Evolutionary conservation across 2,329 filamentous ascomycete species (phyloP).

Genomic region (Cordyceps militaris): DNA sequence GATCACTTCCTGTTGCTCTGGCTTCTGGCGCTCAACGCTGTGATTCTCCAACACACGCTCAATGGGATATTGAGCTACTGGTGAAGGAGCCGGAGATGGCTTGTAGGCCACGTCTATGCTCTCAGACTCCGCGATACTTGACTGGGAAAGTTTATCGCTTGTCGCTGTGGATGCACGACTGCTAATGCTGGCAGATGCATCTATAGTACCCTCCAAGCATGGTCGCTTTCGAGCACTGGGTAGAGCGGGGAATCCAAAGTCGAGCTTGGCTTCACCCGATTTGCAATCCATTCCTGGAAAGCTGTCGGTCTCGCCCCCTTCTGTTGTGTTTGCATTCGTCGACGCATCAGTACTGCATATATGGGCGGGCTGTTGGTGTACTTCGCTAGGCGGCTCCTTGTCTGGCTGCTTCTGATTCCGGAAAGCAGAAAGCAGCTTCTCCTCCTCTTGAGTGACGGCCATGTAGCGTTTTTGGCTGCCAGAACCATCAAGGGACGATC

Average conservation of each 20-base stretch:
- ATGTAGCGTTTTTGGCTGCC: conserved; percentile 39
- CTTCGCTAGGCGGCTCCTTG: conserved; percentile 40
- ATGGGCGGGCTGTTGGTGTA: conserved; percentile 30
- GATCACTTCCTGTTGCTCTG: conserved; percentile 15
- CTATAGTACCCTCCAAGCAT: conserved; percentile 4
- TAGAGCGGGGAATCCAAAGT: conserved; percentile 30
- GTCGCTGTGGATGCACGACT: background rate
- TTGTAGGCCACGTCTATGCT: background rate
- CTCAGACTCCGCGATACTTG: background rate
- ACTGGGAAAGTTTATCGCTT: background rate
- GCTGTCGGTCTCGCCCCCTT: background rate
- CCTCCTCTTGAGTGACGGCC: conserved; percentile 51
- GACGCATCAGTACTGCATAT: conserved; percentile 11
- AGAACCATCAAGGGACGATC: conserved; percentile 29
- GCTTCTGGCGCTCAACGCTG: conserved; percentile 16
- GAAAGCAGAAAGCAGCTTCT: conserved; percentile 50
- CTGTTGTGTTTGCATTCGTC: background rate
- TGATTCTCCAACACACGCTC: conserved; percentile 14
- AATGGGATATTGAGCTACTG: background rate
- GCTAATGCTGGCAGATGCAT: background rate
- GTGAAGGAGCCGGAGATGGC: background rate
- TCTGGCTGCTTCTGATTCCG: conserved; percentile 50
- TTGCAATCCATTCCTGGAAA: conserved; percentile 19
- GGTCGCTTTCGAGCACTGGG: conserved; percentile 23
- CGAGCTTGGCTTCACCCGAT: conserved; percentile 22